Base-by-base conservation (phyloP, 441 rosid genomes). In the Lepidium campestre region DNA sequence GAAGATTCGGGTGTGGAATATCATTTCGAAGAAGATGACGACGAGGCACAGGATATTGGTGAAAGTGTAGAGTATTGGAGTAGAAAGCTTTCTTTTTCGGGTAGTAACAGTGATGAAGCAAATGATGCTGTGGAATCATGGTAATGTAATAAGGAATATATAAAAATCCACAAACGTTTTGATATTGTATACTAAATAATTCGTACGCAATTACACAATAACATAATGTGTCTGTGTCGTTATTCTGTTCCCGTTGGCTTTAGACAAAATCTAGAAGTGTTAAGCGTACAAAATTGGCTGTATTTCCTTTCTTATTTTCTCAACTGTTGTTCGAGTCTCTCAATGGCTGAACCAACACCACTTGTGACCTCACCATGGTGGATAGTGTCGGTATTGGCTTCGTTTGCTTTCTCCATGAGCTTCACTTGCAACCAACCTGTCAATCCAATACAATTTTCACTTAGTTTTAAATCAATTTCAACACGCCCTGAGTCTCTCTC, bases 401-500 rank as follows among this genome's bases (percentile, higher is more conserved):
- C 85, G 60, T 89, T 87, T 62, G 90, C 99, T 79, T 87, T 91
- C 77, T 89, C 83, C 63, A 93, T 77, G 27, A 93, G 86, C 83
- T 89, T 93, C 81, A 91, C 71, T 31, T 93, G 97, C 62, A 87
- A 52, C 96, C 96, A 91, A 61, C 97, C 96, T 93, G 76, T 74
- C 15, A 23, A 57, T 37, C 7, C 14, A 57, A 47, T 47, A 11
- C 12, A 3, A 37, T 2, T 13, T 46, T 44, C 42, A 19, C 66
- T 48, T 58, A 55, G 56, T 44, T 42, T 55, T 17, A 22, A 40
- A 11, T 27, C 45, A 60, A 48, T 23, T 36, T 23, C 47, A 36
- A 32, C 4, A 22, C 35, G 14, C n/a, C 15, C 15, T n/a, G 2
- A 36, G 48, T 4, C 56, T 25, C 34, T 25, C 34, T 7, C 34